phyloP scores from a whole-genome alignment of 2,329 filamentous ascomycete species.

The Cyphellophora attinorum region DNA sequence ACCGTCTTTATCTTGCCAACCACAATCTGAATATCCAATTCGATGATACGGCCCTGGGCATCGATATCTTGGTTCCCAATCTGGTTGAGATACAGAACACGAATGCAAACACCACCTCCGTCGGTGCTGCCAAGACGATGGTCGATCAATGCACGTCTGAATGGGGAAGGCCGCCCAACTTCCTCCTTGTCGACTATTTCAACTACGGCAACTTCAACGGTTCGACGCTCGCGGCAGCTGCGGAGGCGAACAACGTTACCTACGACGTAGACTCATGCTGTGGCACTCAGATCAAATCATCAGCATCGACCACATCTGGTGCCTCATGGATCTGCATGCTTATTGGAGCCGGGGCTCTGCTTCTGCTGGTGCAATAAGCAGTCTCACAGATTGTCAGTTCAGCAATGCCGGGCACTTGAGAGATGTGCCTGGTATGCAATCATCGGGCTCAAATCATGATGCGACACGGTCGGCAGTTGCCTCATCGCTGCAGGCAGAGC shows the following conservation, averaged over 20 bases:
- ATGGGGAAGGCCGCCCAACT: constrained; percentile 65
- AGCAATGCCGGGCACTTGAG: too few relatives aligned
- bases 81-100: constrained; percentile 65
- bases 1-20: constrained; percentile 72
- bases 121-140: constrained; percentile 56
- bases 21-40: constrained; percentile 83
- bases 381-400: too few relatives aligned
- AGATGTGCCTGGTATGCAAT: too few relatives aligned
- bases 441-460: too few relatives aligned
- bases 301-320: too few relatives aligned
- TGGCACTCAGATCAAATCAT: too few relatives aligned
- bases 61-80: constrained; percentile 64
- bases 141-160: constrained; percentile 52
- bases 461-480: too few relatives aligned
- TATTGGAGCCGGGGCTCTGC: too few relatives aligned
- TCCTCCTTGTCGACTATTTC: constrained; percentile 79
- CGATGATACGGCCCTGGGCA: constrained; percentile 49
- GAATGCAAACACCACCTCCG: constrained; percentile 38
- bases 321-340: too few relatives aligned
- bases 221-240: constrained; percentile 68
- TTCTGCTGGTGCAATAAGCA: too few relatives aligned
- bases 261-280: constrained; percentile 43
- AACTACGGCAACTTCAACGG: constrained; percentile 60
- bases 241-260: constrained; percentile 61
- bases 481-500: too few relatives aligned